Conservation (phyloP, 2,329 filamentous ascomycete species). For the Westerdykella aurantiaca region DNA sequence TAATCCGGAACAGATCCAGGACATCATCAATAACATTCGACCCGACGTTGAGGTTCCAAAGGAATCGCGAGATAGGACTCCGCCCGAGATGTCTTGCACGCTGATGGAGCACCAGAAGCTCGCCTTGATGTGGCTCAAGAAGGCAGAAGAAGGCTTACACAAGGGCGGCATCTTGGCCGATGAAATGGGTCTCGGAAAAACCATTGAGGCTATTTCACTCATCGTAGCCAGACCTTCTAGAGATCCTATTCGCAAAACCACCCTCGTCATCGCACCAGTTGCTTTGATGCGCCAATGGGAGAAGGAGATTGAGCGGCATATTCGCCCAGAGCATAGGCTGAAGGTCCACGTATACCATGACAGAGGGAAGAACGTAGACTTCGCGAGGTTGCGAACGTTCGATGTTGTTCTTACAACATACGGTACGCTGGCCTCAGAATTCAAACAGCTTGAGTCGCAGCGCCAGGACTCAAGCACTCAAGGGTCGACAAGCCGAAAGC, state of each 20-base stretch:
- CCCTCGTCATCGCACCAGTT: conserved; percentile 75
- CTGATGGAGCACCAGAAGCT: conserved; percentile 80
- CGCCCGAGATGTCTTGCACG: conserved; percentile 59
- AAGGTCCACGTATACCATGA: conserved; percentile 66
- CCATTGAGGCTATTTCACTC: conserved; percentile 73
- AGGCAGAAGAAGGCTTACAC: conserved; percentile 59
- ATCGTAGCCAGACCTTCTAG: conserved; percentile 63
- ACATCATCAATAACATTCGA: no score
- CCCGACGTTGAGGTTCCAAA: no score
- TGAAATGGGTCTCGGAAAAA: conserved; percentile 82
- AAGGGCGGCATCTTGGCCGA: conserved; percentile 67
- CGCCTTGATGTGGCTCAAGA: conserved; percentile 69
- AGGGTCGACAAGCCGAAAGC: conserved; percentile 2
- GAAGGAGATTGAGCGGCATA: conserved; percentile 66
- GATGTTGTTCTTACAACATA: conserved; percentile 79
- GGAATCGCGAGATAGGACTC: conserved; percentile 42
- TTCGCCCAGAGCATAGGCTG: conserved; percentile 55
- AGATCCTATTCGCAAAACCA: conserved; percentile 60
- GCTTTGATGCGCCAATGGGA: conserved; percentile 81
- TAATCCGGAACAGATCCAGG: no score
- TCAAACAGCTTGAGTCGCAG: conserved; percentile 47
- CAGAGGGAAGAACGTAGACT: conserved; percentile 48
- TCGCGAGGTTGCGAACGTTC: conserved; percentile 56
- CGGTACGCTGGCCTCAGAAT: conserved; percentile 63
- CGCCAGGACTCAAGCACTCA: conserved; percentile 17